Conservation (phyloP, 208 protist species). For the Trypanosoma vivax region DNA sequence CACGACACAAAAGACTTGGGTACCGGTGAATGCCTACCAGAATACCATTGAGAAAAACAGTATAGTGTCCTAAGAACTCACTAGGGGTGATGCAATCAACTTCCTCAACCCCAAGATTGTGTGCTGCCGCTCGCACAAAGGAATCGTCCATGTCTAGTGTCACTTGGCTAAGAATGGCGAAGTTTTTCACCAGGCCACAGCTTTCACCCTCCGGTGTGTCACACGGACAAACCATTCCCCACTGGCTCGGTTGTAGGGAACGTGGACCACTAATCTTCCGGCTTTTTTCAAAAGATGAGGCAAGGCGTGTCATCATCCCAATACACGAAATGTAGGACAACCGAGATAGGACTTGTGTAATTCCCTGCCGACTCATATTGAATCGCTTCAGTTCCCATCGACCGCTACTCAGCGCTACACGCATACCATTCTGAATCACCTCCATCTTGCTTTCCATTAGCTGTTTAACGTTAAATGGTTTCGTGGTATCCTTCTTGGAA, state of each 20-base stretch:
- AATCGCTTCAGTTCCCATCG: conserved; percentile 97
- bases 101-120: conserved; percentile 81
- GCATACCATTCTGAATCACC: conserved; percentile 96
- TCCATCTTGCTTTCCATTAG: conserved; percentile 92
- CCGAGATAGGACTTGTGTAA: conserved; percentile 97
- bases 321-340: conserved; percentile 98
- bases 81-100: conserved; percentile 63
- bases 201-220: conserved; percentile 99
- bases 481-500: conserved; percentile 82
- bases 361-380: conserved; percentile 94
- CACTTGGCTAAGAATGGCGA: conserved; percentile 97
- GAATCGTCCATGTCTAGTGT: conserved; percentile 95
- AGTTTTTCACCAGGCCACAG: conserved; percentile 99
- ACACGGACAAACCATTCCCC: conserved; percentile 99
- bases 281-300: conserved; percentile 99
- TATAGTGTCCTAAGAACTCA: conserved; percentile 68
- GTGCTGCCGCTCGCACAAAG: conserved; percentile 59
- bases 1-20: conserved; percentile 65
- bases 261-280: conserved; percentile 95
- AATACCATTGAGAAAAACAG: conserved; percentile 79
- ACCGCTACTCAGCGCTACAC: conserved; percentile 96
- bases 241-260: conserved; percentile 97
- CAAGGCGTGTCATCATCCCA: conserved; percentile 99
- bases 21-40: conserved; percentile 86
- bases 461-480: conserved; percentile 89